Evolutionary conservation across 805 yeast species (phyloP).

Genomic region (Saccharomycopsis schoenii): DNA sequence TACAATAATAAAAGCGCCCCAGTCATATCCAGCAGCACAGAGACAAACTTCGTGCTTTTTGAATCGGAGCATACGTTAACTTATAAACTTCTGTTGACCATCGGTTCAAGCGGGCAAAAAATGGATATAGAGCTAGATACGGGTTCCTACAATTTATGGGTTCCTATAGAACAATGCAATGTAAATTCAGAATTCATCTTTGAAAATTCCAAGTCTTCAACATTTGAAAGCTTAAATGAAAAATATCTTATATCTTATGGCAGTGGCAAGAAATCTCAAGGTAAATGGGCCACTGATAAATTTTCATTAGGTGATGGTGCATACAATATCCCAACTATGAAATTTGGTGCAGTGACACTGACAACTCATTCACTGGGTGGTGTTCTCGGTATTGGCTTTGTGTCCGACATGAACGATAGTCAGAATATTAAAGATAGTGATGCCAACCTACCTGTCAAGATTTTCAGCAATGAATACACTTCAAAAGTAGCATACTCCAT

Average conservation of each 20-base stretch:
- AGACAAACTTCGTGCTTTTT: neutral
- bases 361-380: conserved; percentile 9
- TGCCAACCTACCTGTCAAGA: conserved; percentile 50
- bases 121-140: conserved; percentile 36
- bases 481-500: conserved; percentile 40
- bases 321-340: neutral
- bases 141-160: conserved; percentile 42
- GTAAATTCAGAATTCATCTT: conserved; percentile 19
- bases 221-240: conserved; percentile 25
- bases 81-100: conserved; percentile 23
- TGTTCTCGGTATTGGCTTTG: conserved; percentile 65
- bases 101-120: conserved; percentile 36
- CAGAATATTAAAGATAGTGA: conserved; percentile 46
- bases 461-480: conserved; percentile 44
- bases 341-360: conserved; percentile 5
- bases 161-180: conserved; percentile 23
- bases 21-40: neutral
- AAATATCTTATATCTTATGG: conserved; percentile 23
- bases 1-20: neutral
- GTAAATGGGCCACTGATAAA: conserved; percentile 31
- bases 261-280: conserved; percentile 42
- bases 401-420: conserved; percentile 47
- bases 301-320: conserved; percentile 15
- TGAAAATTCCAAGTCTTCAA: conserved; percentile 24
- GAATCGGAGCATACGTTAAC: neutral